Evolutionary conservation across 305 asterid species (phyloP), one percentile per base, ranked within the genome.

Genomic region (Rubia occidens): DNA sequence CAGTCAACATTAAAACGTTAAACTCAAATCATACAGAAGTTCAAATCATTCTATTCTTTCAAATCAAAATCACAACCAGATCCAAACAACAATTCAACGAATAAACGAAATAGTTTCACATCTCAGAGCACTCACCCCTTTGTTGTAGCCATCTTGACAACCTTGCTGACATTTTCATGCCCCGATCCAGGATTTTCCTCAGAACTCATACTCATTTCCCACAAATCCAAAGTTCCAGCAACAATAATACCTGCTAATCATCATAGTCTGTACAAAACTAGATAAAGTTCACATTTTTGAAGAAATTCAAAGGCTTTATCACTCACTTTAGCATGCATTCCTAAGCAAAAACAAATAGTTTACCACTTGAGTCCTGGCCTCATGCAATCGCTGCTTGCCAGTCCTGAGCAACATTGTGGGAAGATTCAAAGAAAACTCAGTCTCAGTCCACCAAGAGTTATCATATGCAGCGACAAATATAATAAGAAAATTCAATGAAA

Each of bases 331-430:
- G 96, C 78, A 6, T 87, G 72, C 70, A 85, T 79, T 64, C 98
- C 98, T 84, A 92, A 84, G 79, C 80, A 92, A 69, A 72, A 92
- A 90, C 59, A 92, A 91, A 72, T 69, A 90, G 75, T 92, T 97
- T 43, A 90, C 85, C 11, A 85, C 80, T 79, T 87, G 96, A 72
- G 79, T 82, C 76, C 85, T 83, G 18, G 94, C 96, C 78, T 92
- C 98, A 64, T 95, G 85, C 55, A 92, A 77, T 54, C 98, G 80
- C 74, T 92, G 98, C 79, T 87, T 92, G 37, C 86, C 83, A 75
- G 89, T 79, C 82, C 98, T 92, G 85, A 65, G 39, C 66, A 68
- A 68, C 69, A 60, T 37, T 47, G 24, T 47, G 4, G 26, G 51
- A 18, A 67, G 24, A 51, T 8, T 54, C 17, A 5, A 67, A 24